Evolutionary conservation across 257 asterid species (phyloP).

Genomic region (Cordia subcordata): DNA sequence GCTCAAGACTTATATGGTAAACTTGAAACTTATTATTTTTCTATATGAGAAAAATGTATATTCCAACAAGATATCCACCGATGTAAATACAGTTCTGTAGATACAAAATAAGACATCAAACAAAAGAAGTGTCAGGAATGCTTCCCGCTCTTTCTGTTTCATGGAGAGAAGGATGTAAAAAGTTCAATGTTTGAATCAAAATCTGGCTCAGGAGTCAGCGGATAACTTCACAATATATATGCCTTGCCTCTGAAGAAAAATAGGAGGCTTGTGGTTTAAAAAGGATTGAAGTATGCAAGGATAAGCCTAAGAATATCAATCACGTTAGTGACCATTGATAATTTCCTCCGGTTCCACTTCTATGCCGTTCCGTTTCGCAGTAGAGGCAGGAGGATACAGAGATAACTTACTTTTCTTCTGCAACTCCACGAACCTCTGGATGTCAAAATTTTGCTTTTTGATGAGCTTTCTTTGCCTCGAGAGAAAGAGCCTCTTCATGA

Average conservation of each 20-base stretch:
- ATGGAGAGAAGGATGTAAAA: too few species aligned
- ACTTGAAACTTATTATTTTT: too few species aligned
- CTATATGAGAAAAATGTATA: too few species aligned
- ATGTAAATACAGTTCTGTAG: background rate
- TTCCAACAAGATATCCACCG: too few species aligned
- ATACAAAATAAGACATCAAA: background rate
- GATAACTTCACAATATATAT: too few species aligned
- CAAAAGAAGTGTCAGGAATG: background rate
- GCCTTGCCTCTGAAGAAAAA: background rate
- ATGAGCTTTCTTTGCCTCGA: conserved; percentile 87
- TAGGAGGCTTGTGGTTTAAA: background rate
- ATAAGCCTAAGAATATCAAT: background rate
- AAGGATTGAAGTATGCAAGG: background rate
- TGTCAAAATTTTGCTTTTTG: conserved; percentile 52
- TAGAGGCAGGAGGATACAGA: conserved; percentile 33
- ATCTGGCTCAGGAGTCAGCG: background rate
- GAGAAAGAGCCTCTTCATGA: conserved; percentile 76
- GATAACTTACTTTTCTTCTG: conserved; percentile 58
- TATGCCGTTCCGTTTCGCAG: conserved; percentile 45
- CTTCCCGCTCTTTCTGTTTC: background rate
- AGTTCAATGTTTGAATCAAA: background rate
- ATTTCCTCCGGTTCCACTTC: conserved; percentile 57
- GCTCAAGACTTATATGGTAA: too few species aligned
- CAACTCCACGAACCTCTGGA: conserved; percentile 65
- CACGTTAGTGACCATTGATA: conserved; percentile 37